A percentile compares a stretch with the other conserved stretches of the same genome.
phyloP scores from a whole-genome alignment of 768 basidiomycete species.

The Lentinula raphanica region DNA sequence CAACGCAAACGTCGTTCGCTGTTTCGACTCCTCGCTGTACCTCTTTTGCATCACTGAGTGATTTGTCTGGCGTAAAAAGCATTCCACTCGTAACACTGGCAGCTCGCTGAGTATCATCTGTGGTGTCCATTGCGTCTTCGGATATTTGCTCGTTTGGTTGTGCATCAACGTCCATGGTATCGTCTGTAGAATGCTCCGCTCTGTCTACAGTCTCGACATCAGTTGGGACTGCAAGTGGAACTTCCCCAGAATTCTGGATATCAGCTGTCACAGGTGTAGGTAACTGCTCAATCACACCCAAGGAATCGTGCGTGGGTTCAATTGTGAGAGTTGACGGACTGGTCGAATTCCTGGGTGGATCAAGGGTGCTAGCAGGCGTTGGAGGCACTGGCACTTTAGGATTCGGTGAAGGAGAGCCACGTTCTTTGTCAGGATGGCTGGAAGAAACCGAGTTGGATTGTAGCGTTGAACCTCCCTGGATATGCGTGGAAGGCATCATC shows the following conservation, averaged over 20 bases:
- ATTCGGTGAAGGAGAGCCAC: background rate
- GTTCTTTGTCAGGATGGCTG: background rate
- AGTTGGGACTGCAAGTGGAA: background rate
- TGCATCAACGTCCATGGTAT: background rate
- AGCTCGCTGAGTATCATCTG: background rate
- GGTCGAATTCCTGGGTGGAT: background rate
- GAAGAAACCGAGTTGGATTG: background rate
- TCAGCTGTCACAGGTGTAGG: background rate
- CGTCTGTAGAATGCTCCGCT: background rate
- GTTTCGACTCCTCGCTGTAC: too few species aligned
- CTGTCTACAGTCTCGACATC: background rate
- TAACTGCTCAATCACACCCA: background rate
- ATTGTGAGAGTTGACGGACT: background rate
- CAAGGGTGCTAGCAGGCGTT: background rate
- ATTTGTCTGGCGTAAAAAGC: too few species aligned
- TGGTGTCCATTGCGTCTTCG: background rate
- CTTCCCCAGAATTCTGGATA: background rate
- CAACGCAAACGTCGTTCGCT: too few species aligned
- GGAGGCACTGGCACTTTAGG: background rate
- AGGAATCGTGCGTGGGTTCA: background rate
- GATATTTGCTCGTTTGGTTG: background rate
- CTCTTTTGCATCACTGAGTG: too few species aligned
- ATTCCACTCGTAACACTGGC: too few species aligned
- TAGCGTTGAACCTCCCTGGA: background rate
- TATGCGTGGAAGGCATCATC: background rate